Base-by-base conservation (phyloP, 164 flowering plant genomes). In the Stephania cephalantha region DNA sequence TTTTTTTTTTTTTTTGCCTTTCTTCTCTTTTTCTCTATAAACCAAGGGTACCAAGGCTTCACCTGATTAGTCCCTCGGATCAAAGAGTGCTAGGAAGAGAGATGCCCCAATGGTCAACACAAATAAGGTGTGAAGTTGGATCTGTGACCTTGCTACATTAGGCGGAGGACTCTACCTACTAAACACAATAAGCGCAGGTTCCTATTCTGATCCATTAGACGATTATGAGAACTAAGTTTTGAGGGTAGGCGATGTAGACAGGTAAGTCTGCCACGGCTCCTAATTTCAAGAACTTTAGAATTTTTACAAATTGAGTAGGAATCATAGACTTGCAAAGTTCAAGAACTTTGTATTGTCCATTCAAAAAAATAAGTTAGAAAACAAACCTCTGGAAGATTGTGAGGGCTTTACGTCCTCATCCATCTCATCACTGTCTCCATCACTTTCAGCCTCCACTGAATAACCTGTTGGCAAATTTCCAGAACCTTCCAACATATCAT, bases 361-460 rank as follows among this genome's bases (percentile, higher is more conserved):
- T 2, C 4, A 9, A 50, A 8, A 50, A 29, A 42, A 9, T 20
- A 55, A 30, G 2, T 48, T 17, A 17, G 18, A 25, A 2, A 69
- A 72, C 75, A 66, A 73, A 85, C 90, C 88, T 85, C 76, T 79
- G 42, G 74, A 81, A 74, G 85, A 73, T 76, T 82, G 73, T 17
- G 84, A 77, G 68, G 74, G 69, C 74, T 74, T 63, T 68, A 15
- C 67, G 77, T 90, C 95, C 46, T 83, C 77, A 69, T 90, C 91
- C 91, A 88, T 89, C 29, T 82, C 91, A 80, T 89, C 89, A 71
- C 80, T 80, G 68, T 89, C 89, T 67, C 84, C 79, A 68, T 85
- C 89, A 48, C 55, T 50, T 11, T 1, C 55, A 50, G 77, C 70
- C 20, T 7, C 78, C 55, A 72, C 83, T 50, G 78, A 76, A 68